Percentiles rank a stretch among this genome's conserved stretches.
phyloP scores from a whole-genome alignment of 2,329 filamentous ascomycete genomes.

The Lecanicillium sp. region DNA sequence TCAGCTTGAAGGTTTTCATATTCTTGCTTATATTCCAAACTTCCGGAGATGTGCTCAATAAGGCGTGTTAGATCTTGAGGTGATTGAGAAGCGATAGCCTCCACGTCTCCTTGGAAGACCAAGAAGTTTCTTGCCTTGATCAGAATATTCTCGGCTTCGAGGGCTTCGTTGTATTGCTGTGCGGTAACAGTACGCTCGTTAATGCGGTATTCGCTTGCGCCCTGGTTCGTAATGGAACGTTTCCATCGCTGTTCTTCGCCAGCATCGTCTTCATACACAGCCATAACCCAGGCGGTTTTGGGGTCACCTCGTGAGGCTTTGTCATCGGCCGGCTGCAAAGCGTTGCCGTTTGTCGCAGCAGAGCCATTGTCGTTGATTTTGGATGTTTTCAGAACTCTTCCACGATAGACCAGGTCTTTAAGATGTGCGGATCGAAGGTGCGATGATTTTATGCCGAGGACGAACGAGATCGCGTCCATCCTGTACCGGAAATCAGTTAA shows the following conservation, averaged over 20 bases:
- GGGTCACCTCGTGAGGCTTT: constrained; percentile 73
- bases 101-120: constrained; percentile 96
- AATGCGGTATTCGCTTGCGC: constrained; percentile 92
- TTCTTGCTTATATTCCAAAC: constrained; percentile 86
- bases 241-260: constrained; percentile 96
- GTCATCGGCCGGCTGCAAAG: constrained; percentile 54
- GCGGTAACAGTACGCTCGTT: constrained; percentile 86
- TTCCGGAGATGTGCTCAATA: constrained; percentile 96
- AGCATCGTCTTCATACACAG: constrained; percentile 95
- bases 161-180: constrained; percentile 85
- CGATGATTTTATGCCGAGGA: constrained; percentile 97
- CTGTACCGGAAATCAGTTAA: constrained; percentile 36
- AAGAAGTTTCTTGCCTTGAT: constrained; percentile 98
- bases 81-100: constrained; percentile 91
- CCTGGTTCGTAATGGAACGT: constrained; percentile 81
- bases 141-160: constrained; percentile 91
- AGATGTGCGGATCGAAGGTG: constrained; percentile 91
- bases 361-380: constrained; percentile 89
- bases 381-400: constrained; percentile 83
- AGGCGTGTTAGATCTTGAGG: constrained; percentile 88
- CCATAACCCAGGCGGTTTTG: constrained; percentile 97
- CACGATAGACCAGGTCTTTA: constrained; percentile 92
- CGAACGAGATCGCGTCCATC: constrained; percentile 99
- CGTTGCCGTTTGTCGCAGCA: constrained; percentile 60
- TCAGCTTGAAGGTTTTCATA: constrained; percentile 88